Evolutionary conservation across 2,329 filamentous ascomycete species (phyloP).

Genomic region (Aspergillus brasiliensis): DNA sequence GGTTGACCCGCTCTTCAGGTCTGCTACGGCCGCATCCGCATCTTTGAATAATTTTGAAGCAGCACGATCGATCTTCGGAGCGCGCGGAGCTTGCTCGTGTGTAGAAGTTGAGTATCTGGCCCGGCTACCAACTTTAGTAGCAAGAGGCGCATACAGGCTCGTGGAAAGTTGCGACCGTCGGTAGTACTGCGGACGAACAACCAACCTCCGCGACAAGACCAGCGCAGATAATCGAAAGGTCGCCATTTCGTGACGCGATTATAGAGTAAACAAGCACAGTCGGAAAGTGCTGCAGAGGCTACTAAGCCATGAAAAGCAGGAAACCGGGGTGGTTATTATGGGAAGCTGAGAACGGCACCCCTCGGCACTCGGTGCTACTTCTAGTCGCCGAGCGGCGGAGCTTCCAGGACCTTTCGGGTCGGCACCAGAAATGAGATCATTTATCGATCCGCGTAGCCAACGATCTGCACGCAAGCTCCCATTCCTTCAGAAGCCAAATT

Average conservation of each 20-base stretch:
- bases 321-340: conserved; percentile 13
- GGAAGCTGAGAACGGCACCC: conserved; percentile 16
- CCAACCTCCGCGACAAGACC: conserved; percentile 27
- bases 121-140: neutral
- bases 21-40: conserved; percentile 69
- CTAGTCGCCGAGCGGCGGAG: conserved; percentile 28
- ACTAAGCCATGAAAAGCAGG: neutral
- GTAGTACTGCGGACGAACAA: conserved; percentile 26
- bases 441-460: neutral
- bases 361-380: conserved; percentile 31
- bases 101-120: conserved; percentile 26
- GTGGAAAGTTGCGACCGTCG: conserved; percentile 20
- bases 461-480: neutral
- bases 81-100: conserved; percentile 18
- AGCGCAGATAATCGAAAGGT: conserved; percentile 27
- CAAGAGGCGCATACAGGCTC: conserved; percentile 12
- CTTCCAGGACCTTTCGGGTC: neutral
- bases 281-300: neutral
- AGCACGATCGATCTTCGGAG: conserved; percentile 32
- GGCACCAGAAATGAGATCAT: neutral
- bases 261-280: neutral
- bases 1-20: conserved; percentile 69
- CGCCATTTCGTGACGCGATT: conserved; percentile 18
- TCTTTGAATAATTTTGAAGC: conserved; percentile 41
- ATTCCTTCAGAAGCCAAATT: conserved; percentile 29